These are phyloP conservation scores for Boletus vinaceobasis DNA, from an alignment of 768 basidiomycete genomes.

Conservation along the genomic window DNA sequence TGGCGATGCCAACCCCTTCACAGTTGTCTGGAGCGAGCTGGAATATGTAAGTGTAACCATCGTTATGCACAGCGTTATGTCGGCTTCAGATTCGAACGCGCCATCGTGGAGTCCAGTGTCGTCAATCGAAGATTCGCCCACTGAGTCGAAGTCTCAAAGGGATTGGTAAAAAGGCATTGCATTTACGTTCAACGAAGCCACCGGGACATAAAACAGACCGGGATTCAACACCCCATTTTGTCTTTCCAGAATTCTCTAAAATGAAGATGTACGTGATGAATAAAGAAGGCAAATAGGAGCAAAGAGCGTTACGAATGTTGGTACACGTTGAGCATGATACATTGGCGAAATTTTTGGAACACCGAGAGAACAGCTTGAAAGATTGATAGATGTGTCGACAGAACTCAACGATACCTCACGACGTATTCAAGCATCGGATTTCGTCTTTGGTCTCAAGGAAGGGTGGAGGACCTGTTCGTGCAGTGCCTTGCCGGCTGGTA, in stretches of 20 bases:
- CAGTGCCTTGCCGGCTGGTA: conserved; percentile 90
- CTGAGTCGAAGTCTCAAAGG: background rate
- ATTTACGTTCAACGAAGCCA: conserved; percentile 6
- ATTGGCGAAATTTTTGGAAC: background rate
- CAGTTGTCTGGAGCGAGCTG: background rate
- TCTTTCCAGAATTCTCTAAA: conserved; percentile 1
- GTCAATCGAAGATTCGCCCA: too few species aligned
- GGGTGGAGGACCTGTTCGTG: conserved; percentile 89
- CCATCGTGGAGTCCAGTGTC: too few species aligned
- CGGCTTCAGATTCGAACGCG: background rate
- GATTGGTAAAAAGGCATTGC: background rate
- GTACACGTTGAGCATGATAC: conserved; percentile 28
- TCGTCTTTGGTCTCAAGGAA: conserved; percentile 33
- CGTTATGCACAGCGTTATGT: background rate
- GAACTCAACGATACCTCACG: background rate
- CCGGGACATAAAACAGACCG: conserved; percentile 1
- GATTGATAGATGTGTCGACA: background rate
- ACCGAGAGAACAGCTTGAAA: background rate
- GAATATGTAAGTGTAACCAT: background rate
- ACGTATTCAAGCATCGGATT: conserved; percentile 22
- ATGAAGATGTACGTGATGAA: conserved; percentile 4
- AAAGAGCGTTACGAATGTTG: conserved; percentile 11
- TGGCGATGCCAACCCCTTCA: too few species aligned
- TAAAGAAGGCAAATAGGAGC: background rate
- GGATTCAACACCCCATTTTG: conserved; percentile 27